Conservation (phyloP, 2,329 filamentous ascomycete species). For the Alternaria brassicicola region DNA sequence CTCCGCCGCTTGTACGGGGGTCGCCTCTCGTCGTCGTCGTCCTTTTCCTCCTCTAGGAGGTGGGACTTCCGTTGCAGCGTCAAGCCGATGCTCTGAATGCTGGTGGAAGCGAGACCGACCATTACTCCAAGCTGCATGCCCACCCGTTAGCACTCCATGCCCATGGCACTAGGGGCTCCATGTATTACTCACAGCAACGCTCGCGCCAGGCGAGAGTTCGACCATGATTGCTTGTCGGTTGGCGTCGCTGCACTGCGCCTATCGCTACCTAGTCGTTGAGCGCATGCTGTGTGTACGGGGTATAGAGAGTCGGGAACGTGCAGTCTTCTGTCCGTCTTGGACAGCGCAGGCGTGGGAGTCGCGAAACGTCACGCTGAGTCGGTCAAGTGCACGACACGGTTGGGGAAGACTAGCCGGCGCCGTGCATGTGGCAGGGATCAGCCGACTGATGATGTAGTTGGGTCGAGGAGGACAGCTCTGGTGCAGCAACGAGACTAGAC, state of each 20-base stretch:
- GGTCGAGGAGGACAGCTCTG: not conserved
- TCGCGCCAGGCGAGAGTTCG: conserved; percentile 50
- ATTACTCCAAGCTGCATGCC: conserved; percentile 78
- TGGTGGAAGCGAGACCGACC: conserved; percentile 91
- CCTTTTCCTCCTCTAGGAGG: conserved; percentile 95
- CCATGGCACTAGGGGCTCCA: not conserved
- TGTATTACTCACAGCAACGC: conserved; percentile 48
- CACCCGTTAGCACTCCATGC: conserved; percentile 10
- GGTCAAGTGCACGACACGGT: conserved; percentile 36
- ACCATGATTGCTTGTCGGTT: conserved; percentile 40
- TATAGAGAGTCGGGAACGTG: not conserved
- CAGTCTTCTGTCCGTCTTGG: not conserved
- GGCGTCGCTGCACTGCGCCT: conserved; percentile 27
- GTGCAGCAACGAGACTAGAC: not conserved
- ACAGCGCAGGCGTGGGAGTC: conserved; percentile 2
- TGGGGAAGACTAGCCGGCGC: conserved; percentile 32
- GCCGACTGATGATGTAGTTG: conserved; percentile 41
- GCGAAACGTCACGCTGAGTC: conserved; percentile 37
- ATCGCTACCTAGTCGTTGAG: conserved; percentile 39
- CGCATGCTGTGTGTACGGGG: conserved; percentile 35
- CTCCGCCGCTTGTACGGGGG: conserved; percentile 87
- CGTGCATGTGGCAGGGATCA: conserved; percentile 33
- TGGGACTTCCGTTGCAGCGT: conserved; percentile 98
- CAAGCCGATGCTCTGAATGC: conserved; percentile 90
- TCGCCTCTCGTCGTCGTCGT: conserved; percentile 74